Conservation (phyloP, 2,329 filamentous ascomycete species). For the Gremmenia infestans region DNA sequence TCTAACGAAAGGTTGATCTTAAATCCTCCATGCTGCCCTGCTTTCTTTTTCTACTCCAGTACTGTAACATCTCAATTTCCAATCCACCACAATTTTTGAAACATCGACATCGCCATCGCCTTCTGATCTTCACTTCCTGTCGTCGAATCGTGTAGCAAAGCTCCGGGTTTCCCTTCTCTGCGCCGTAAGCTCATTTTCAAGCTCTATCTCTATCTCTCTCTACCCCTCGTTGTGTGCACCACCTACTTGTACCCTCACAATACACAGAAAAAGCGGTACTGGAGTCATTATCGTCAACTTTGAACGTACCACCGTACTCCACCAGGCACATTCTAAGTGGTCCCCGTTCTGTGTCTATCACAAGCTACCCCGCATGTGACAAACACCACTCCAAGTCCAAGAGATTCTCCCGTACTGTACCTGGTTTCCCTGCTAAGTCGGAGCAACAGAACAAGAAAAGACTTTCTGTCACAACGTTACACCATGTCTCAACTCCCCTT, state of each 20-base stretch:
- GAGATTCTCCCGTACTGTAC: background rate
- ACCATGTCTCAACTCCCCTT: slow-evolving; percentile 25
- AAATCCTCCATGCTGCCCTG: no score
- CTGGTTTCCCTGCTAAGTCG: slow-evolving; percentile 11
- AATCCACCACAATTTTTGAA: no score
- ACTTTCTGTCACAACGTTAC: background rate
- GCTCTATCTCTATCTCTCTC: background rate
- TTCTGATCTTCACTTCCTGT: no score
- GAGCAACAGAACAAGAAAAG: slow-evolving; percentile 1
- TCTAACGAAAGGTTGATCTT: no score
- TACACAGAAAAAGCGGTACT: background rate
- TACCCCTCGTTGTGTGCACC: background rate
- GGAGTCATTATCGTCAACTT: background rate
- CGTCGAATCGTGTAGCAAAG: no score
- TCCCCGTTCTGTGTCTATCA: no score
- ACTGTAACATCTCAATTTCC: no score
- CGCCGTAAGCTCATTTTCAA: background rate
- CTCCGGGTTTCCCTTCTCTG: no score
- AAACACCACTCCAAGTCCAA: background rate
- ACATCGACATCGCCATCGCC: no score
- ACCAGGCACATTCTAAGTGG: no score
- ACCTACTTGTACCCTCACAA: background rate
- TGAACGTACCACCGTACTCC: background rate
- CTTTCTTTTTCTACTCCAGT: no score
- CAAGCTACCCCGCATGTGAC: background rate